These are phyloP conservation scores for Serendipita sp. DNA, from an alignment of 768 basidiomycete species.

Conservation along the genomic window DNA sequence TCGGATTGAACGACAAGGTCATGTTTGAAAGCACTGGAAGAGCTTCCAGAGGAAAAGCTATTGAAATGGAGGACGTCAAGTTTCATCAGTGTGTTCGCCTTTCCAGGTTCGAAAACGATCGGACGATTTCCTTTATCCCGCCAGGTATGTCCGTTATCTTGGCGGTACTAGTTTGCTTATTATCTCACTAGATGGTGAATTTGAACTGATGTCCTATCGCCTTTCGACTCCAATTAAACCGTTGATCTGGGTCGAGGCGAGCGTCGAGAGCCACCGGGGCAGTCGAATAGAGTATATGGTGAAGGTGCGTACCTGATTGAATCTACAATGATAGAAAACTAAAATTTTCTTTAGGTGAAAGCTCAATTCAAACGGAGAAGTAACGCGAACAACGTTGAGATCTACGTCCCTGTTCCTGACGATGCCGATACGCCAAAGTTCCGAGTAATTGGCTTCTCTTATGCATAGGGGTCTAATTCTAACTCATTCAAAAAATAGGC, in stretches of 20 bases:
- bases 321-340: background rate
- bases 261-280: conserved; percentile 88
- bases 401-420: conserved; percentile 97
- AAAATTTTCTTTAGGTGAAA: conserved; percentile 27
- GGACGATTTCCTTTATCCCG: conserved; percentile 97
- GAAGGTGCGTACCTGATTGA: conserved; percentile 33
- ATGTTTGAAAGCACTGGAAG: conserved; percentile 98
- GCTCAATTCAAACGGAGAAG: conserved; percentile 96
- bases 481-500: conserved; percentile 33
- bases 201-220: conserved; percentile 97
- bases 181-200: conserved; percentile 68
- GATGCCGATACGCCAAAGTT: conserved; percentile 98
- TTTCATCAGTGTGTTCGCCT: conserved; percentile 99
- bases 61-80: conserved; percentile 99
- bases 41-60: conserved; percentile 90
- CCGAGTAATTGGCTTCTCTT: conserved; percentile 37
- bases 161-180: background rate
- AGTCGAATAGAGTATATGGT: conserved; percentile 90
- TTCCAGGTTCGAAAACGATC: conserved; percentile 93
- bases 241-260: conserved; percentile 92
- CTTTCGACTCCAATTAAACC: conserved; percentile 93
- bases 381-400: conserved; percentile 95
- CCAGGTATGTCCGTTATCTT: conserved; percentile 23
- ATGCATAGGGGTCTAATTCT: background rate
- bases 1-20: conserved; percentile 97